Percentiles rank a stretch among this genome's conserved stretches.
These are phyloP conservation scores for Penicillium sp. DNA, from an alignment of 2,329 filamentous ascomycete genomes.

Conservation along the genomic window DNA sequence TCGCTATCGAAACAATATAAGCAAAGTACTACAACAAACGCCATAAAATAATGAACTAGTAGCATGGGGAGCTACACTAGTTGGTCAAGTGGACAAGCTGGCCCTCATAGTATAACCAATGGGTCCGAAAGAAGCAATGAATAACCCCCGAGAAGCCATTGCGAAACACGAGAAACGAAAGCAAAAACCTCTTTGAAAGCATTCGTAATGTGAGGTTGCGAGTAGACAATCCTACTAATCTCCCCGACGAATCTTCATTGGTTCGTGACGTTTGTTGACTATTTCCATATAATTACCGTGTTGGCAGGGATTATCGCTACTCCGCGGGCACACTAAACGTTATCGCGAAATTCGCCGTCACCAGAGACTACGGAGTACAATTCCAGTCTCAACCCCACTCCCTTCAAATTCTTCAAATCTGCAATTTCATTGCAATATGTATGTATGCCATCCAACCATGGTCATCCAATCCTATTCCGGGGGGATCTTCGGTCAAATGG, in stretches of 20 bases:
- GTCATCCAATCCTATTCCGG: conserved; percentile 7
- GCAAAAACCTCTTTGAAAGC: background rate
- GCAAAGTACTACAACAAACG: background rate
- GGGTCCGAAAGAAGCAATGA: background rate
- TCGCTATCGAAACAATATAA: background rate
- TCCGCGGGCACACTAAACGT: background rate
- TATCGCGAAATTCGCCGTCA: background rate
- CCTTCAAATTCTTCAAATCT: background rate
- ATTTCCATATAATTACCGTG: background rate
- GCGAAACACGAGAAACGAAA: background rate
- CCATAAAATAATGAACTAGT: background rate
- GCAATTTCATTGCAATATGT: background rate
- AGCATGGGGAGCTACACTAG: background rate
- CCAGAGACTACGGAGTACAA: background rate
- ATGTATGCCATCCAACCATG: background rate
- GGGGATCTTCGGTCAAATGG: conserved; percentile 14
- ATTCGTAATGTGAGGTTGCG: no score
- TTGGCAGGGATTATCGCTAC: background rate
- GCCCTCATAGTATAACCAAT: background rate
- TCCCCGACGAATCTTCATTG: no score
- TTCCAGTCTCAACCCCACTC: background rate
- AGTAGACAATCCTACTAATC: background rate
- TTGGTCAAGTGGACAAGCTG: background rate
- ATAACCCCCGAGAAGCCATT: background rate
- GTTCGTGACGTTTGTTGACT: background rate